These are phyloP conservation scores for Agrostemma githago DNA, from an alignment of 148 eudicot genomes.

Conservation along the genomic window DNA sequence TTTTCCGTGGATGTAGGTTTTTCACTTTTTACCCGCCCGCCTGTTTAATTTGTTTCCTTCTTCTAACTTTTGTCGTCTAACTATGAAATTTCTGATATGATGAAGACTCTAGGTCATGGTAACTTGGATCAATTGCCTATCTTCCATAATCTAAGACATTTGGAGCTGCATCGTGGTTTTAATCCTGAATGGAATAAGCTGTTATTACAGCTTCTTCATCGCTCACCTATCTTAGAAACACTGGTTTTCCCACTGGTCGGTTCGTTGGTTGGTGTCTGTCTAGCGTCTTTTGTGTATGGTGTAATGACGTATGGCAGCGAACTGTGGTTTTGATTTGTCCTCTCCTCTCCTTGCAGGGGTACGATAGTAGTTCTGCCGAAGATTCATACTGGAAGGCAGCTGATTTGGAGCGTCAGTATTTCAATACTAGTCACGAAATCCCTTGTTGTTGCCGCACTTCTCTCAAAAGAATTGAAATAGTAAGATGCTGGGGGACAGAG, in stretches of 20 bases:
- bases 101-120: neutral
- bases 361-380: neutral
- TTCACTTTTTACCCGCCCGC: neutral
- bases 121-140: constrained; percentile 8
- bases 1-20: neutral
- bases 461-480: neutral
- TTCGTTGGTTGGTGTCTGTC: neutral
- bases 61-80: neutral
- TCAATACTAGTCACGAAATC: neutral
- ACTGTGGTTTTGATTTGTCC: neutral
- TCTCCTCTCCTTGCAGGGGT: constrained; percentile 4
- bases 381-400: neutral
- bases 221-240: constrained; percentile 2
- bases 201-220: constrained; percentile 6
- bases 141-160: constrained; percentile 4
- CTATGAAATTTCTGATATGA: neutral
- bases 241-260: constrained; percentile 13
- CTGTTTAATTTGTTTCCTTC: neutral
- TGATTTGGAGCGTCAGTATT: neutral
- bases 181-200: neutral
- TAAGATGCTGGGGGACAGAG: neutral
- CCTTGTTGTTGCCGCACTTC: neutral
- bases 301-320: neutral
- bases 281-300: neutral
- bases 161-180: neutral